A percentile compares a stretch with the other conserved stretches of the same genome.
phyloP scores from a whole-genome alignment of 2,329 filamentous ascomycete genomes.

The Sclerotinia trifoliorum region DNA sequence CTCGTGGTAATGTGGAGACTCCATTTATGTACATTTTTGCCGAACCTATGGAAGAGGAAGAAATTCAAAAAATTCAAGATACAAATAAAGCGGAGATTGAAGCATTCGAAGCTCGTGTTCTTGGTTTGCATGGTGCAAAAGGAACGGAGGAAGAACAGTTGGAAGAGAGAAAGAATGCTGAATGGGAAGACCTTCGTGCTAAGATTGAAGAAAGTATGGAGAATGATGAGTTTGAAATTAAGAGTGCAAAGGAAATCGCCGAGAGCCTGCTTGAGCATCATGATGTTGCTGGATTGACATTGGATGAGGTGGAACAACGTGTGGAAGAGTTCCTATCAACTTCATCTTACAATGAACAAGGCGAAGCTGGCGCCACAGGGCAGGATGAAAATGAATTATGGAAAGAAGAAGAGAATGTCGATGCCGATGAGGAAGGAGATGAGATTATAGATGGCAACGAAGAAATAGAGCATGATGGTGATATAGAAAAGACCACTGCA shows the following conservation, averaged over 20 bases:
- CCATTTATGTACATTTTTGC: constrained; percentile 87
- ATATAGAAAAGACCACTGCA: constrained; percentile 19
- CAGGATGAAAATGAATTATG: constrained; percentile 15
- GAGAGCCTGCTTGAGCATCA: constrained; percentile 24
- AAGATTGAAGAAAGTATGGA: constrained; percentile 40
- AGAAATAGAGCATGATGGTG: constrained; percentile 18
- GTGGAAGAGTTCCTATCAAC: constrained; percentile 26
- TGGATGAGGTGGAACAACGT: constrained; percentile 24
- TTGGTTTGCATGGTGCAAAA: constrained; percentile 49
- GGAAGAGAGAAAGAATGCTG: constrained; percentile 32
- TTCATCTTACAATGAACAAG: constrained; percentile 16
- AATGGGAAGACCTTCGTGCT: constrained; percentile 38
- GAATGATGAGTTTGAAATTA: constrained; percentile 34
- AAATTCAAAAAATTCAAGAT: constrained; percentile 73
- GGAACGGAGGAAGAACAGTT: constrained; percentile 18
- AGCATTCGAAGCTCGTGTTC: constrained; percentile 63
- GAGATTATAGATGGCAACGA: constrained; percentile 19
- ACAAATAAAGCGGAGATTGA: constrained; percentile 63
- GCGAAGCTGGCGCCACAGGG: background rate
- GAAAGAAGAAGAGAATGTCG: constrained; percentile 22
- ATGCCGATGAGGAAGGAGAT: constrained; percentile 22
- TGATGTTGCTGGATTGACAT: constrained; percentile 21
- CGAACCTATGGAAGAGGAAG: constrained; percentile 72
- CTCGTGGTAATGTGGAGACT: constrained; percentile 50
- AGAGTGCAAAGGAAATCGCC: constrained; percentile 25